Evolutionary conservation across 164 flowering plant species (phyloP).

Genomic region (Paratinospora sagittata): DNA sequence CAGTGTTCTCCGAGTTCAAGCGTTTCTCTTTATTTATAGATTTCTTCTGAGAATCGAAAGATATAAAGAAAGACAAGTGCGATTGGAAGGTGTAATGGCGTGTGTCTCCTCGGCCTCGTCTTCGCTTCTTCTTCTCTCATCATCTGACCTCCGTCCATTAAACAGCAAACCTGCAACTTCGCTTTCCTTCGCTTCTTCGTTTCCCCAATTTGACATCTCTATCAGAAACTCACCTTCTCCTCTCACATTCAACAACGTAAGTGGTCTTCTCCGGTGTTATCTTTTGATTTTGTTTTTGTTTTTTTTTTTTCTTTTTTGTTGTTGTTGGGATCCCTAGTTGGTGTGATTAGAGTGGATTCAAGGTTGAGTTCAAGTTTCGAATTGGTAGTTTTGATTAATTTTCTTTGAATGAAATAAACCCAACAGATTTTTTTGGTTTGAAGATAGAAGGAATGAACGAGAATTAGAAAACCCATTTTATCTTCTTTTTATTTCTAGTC

Average conservation of each 20-base stretch:
- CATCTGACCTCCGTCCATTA: slow-evolving; percentile 17
- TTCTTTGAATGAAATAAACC: neutral
- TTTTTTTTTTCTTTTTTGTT: neutral
- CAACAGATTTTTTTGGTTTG: neutral
- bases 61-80: too few relatives aligned
- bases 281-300: neutral
- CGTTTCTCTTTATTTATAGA: too few relatives aligned
- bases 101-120: slow-evolving; percentile 12
- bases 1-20: too few relatives aligned
- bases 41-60: too few relatives aligned
- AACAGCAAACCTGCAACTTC: slow-evolving; percentile 30
- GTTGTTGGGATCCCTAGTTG: neutral
- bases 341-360: neutral
- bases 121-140: slow-evolving; percentile 9
- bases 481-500: too few relatives aligned
- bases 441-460: neutral
- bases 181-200: slow-evolving; percentile 48
- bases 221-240: slow-evolving; percentile 10
- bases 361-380: neutral
- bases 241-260: slow-evolving; percentile 26
- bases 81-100: slow-evolving; percentile 12
- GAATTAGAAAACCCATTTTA: neutral
- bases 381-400: neutral
- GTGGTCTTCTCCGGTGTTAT: neutral
- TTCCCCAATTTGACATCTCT: slow-evolving; percentile 28